A percentile compares a stretch with the other conserved stretches of the same genome.
Evolutionary conservation across 2,329 filamentous ascomycete genomes (phyloP).

Genomic region (Aspergillus versicolor): DNA sequence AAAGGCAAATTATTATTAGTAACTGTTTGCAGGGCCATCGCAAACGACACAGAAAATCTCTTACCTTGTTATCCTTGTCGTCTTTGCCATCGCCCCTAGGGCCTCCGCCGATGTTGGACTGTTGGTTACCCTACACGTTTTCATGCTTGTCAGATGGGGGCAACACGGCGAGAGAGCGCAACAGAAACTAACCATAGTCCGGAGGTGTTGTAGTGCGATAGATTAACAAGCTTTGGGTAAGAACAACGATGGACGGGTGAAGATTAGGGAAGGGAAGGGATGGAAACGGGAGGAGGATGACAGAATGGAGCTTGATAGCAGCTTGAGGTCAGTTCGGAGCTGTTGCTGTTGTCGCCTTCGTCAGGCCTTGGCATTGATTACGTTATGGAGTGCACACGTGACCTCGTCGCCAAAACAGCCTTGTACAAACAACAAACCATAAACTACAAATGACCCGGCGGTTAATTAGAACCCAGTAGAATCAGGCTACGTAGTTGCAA

Average conservation of each 20-base stretch:
- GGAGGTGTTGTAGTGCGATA: conserved; percentile 11
- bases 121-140: conserved; percentile 49
- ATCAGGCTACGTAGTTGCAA: neutral
- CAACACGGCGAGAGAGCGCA: conserved; percentile 6
- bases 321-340: conserved; percentile 20
- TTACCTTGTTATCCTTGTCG: conserved; percentile 91
- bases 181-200: conserved; percentile 35
- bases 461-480: neutral
- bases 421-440: neutral
- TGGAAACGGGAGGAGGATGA: conserved; percentile 16
- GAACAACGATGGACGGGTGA: neutral
- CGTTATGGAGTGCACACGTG: neutral
- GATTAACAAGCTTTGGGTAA: neutral
- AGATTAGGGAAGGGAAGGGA: conserved; percentile 6
- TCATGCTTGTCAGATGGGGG: conserved; percentile 22
- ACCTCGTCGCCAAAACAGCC: neutral
- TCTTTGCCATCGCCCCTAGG: conserved; percentile 73
- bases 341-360: conserved; percentile 21
- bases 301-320: conserved; percentile 10
- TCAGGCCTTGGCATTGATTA: conserved; percentile 18
- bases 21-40: neutral
- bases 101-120: conserved; percentile 80
- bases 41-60: neutral
- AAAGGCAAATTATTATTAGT: conserved; percentile 13
- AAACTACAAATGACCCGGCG: neutral